Percentiles rank a stretch among this genome's conserved stretches.
Evolutionary conservation across 2,329 filamentous ascomycete genomes (phyloP).

Genomic region (Zasmidium citrigriseum): DNA sequence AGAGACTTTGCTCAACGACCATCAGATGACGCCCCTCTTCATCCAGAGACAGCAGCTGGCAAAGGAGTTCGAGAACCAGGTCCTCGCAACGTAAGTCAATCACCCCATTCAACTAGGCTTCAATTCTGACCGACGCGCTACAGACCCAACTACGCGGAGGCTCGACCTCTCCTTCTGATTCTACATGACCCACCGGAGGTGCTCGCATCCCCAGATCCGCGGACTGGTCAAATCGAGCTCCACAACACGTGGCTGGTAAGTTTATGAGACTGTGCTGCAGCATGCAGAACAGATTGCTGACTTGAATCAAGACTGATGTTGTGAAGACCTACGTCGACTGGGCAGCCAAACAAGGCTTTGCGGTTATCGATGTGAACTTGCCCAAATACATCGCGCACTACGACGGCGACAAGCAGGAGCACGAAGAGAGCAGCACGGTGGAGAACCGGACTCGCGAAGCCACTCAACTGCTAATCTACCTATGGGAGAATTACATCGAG

Average conservation of each 20-base stretch:
- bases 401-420: conserved; percentile 36
- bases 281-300: conserved; percentile 42
- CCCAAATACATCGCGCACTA: conserved; percentile 72
- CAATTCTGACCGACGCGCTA: conserved; percentile 12
- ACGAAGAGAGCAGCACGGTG: conserved; percentile 51
- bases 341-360: conserved; percentile 75
- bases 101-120: neutral
- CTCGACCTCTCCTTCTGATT: conserved; percentile 74
- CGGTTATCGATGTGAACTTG: conserved; percentile 88
- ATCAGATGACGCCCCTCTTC: conserved; percentile 77
- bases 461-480: conserved; percentile 75
- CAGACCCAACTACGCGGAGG: conserved; percentile 65
- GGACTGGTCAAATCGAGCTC: conserved; percentile 70
- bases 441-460: conserved; percentile 46
- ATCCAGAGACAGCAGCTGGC: conserved; percentile 66
- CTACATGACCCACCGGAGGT: conserved; percentile 70
- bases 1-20: conserved; percentile 67
- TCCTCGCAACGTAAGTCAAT: conserved; percentile 34
- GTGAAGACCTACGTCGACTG: conserved; percentile 81
- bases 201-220: conserved; percentile 43
- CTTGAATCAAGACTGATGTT: conserved; percentile 69
- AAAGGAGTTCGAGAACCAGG: conserved; percentile 32
- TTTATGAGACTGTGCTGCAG: conserved; percentile 35
- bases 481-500: conserved; percentile 98
- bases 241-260: conserved; percentile 89